phyloP scores from a whole-genome alignment of 2,329 filamentous ascomycete genomes.

The Penicillium palitans region DNA sequence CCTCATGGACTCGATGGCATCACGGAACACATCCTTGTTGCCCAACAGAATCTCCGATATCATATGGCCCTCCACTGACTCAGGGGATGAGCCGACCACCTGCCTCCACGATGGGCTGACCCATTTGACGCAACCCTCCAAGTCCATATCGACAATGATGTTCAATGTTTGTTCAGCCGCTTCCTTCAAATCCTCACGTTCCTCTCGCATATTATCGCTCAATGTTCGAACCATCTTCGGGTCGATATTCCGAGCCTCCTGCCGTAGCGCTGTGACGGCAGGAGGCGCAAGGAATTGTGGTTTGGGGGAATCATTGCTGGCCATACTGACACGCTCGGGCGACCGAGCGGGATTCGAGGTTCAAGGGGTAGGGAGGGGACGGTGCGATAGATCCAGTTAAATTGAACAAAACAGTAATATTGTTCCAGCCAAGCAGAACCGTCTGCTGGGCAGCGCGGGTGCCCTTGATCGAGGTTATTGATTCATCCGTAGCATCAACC shows the following conservation, averaged over 20 bases:
- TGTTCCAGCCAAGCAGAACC: conserved; percentile 35
- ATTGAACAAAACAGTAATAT: conserved; percentile 15
- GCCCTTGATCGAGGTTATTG: conserved; percentile 42
- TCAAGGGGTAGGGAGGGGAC: conserved; percentile 3
- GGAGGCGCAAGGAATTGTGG: conserved; percentile 47
- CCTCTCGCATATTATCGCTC: conserved; percentile 87
- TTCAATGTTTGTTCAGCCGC: conserved; percentile 96
- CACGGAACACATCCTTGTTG: conserved; percentile 76
- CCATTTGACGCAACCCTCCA: conserved; percentile 90
- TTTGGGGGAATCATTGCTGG: conserved; percentile 41
- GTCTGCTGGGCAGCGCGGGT: conserved; percentile 48
- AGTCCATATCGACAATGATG: conserved; percentile 88
- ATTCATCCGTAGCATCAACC: conserved; percentile 45
- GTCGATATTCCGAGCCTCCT: conserved; percentile 44
- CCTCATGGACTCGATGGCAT: conserved; percentile 84
- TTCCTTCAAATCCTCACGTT: conserved; percentile 89
- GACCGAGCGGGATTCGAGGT: conserved; percentile 10
- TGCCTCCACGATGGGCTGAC: conserved; percentile 95
- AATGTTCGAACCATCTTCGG: conserved; percentile 61
- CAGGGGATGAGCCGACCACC: conserved; percentile 77
- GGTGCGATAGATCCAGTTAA: not conserved
- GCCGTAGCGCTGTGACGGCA: conserved; percentile 45
- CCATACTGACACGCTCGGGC: conserved; percentile 38
- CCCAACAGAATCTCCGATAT: conserved; percentile 81
- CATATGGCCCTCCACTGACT: conserved; percentile 70